Evolutionary conservation across 148 eudicot species (phyloP), one percentile per base, ranked within the genome.

Genomic region (Camellia sinensis): DNA sequence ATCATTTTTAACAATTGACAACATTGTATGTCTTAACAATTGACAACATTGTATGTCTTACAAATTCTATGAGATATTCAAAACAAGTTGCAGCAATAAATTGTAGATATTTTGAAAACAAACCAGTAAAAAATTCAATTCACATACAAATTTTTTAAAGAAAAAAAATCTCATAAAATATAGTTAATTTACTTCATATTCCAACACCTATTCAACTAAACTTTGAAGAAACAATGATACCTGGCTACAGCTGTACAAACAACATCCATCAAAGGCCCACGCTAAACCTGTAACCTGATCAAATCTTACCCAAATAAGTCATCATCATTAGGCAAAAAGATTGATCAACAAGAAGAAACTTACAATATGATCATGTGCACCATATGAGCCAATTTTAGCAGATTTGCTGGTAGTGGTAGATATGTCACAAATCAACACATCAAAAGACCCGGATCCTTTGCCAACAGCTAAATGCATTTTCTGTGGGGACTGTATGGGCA

Each of bases 171-270:
- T n/a, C 44, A 75, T n/a, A n/a, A 44, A 13, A 76, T 62, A n/a
- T 9, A 8, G 60, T 50, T 52, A 37, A 19, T 9, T 19, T 12
- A 50, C 54, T 57, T 40, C 3, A 41, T 43, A 48, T 63, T 71
- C 21, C n/a, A 82, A 77, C 15, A 52, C 67, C 22, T 14, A 73
- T 37, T 15, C 54, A 21, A 21, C 65, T 50, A 8, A 78, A 63
- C 60, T 71, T 69, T 29, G 7, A 22, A 44, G 62, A 74, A 13
- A n/a, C 18, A 13, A 7, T 13, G 65, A 19, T 91, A 95, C 99
- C 97, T 92, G 95, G 84, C 98, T 89, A 87, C 97, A 90, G 84
- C 98, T 96, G 86, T 89, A 92, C 86, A 96, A 84, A 83, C 92
- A 92, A 69, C 80, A 81, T 56, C 99, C 99, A 83, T 87, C 93